These are phyloP conservation scores for Cordia subcordata DNA, from an alignment of 257 asterid species.

Conservation along the genomic window DNA sequence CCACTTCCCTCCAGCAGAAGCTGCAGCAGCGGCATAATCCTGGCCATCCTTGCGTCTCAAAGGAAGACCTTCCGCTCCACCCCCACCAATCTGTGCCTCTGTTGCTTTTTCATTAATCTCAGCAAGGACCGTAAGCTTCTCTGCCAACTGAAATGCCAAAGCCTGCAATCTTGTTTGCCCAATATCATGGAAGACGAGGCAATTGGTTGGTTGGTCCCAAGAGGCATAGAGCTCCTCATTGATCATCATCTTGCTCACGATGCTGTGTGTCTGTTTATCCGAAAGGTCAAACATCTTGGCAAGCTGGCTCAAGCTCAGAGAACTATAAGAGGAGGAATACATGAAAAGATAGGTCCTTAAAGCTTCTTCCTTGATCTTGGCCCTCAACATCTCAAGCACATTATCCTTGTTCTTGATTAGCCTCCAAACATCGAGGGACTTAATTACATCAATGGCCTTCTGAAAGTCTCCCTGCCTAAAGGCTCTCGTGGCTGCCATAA, in stretches of 20 bases:
- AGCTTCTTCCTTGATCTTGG: constrained; percentile 87
- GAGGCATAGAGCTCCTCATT: constrained; percentile 88
- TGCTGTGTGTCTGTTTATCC: constrained; percentile 56
- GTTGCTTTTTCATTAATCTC: constrained; percentile 81
- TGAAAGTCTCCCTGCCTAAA: constrained; percentile 77
- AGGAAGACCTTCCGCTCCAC: constrained; percentile 74
- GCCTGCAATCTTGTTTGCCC: constrained; percentile 77
- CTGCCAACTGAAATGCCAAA: constrained; percentile 72
- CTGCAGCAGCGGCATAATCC: constrained; percentile 63
- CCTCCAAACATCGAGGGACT: constrained; percentile 84
- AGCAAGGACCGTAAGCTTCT: constrained; percentile 72
- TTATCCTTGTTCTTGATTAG: constrained; percentile 59
- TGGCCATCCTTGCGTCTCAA: constrained; percentile 83
- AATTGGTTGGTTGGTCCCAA: constrained; percentile 89
- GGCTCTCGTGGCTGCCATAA: constrained; percentile 92
- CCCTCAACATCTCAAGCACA: constrained; percentile 76
- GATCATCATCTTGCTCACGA: constrained; percentile 83
- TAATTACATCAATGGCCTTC: constrained; percentile 59
- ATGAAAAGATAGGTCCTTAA: constrained; percentile 84
- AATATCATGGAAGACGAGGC: constrained; percentile 80
- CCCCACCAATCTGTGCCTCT: constrained; percentile 77
- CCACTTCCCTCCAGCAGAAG: constrained; percentile 57
- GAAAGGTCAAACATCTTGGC: constrained; percentile 82
- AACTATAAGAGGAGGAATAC: constrained; percentile 64
- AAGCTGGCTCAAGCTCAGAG: constrained; percentile 70